A percentile compares a stretch with the other conserved stretches of the same genome.
Evolutionary conservation across 225 moss, liverwort and hornwort genomes (phyloP).

Genomic region (Thuidium tamariscinum): DNA sequence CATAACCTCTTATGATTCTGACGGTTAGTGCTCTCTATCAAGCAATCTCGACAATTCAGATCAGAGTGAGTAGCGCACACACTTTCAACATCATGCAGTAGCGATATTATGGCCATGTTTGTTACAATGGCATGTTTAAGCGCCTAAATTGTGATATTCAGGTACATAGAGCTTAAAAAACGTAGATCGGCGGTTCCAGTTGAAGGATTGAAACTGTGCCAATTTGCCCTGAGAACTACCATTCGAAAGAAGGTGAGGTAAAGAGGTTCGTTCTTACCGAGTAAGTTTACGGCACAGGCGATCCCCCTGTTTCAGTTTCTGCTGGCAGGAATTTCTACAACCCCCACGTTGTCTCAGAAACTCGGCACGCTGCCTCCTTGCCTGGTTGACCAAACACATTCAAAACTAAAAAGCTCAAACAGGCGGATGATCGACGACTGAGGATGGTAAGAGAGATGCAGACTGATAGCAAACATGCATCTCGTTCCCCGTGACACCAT

Average conservation of each 20-base stretch:
- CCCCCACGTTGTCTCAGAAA: conserved; percentile 90
- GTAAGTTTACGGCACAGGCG: conserved; percentile 94
- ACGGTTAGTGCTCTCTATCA: not conserved
- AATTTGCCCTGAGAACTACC: not conserved
- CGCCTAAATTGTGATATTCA: not conserved
- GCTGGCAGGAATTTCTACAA: conserved; percentile 80
- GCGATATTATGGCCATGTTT: not conserved
- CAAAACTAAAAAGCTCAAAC: not conserved
- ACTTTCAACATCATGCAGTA: not conserved
- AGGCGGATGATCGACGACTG: not conserved
- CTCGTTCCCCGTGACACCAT: not conserved
- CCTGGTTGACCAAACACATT: conserved; percentile 28
- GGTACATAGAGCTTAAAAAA: not conserved
- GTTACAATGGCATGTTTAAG: not conserved
- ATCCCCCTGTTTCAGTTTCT: conserved; percentile 85
- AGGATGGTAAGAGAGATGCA: not conserved
- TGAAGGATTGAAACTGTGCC: not conserved
- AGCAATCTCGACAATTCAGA: not conserved
- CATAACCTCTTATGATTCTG: not conserved
- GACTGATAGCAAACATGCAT: not conserved
- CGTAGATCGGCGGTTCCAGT: not conserved
- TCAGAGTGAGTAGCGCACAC: not conserved
- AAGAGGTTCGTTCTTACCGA: conserved; percentile 23
- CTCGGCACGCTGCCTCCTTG: conserved; percentile 91
- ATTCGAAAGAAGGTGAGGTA: not conserved